phyloP scores from a whole-genome alignment of 2,329 filamentous ascomycete species.

The Colletotrichum nymphaeae region DNA sequence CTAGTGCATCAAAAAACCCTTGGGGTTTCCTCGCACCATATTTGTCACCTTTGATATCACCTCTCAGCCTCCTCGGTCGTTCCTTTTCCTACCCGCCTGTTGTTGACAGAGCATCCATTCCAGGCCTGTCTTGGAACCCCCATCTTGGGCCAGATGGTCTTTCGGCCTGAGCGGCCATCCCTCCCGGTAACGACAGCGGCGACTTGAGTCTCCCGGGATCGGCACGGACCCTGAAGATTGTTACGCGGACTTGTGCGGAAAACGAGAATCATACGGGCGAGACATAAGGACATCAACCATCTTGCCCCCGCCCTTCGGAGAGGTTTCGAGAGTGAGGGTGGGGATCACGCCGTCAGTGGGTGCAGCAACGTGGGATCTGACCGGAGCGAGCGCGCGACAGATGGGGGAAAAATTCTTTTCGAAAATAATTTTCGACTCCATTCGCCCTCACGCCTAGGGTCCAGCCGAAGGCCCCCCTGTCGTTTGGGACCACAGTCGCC shows the following conservation, averaged over 20 bases:
- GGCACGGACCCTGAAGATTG: neutral
- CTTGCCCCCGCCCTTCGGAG: neutral
- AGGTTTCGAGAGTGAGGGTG: neutral
- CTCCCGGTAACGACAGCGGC: neutral
- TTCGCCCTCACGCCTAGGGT: slow-evolving; percentile 23
- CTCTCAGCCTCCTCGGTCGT: neutral
- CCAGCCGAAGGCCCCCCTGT: slow-evolving; percentile 23
- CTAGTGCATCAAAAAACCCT: slow-evolving; percentile 13
- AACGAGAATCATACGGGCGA: neutral
- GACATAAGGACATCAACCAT: neutral
- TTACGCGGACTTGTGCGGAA: neutral
- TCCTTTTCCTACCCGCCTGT: neutral
- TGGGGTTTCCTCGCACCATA: neutral
- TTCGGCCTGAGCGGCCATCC: slow-evolving; percentile 23
- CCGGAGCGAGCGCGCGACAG: slow-evolving; percentile 7
- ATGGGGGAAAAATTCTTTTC: slow-evolving; percentile 4
- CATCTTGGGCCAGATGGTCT: slow-evolving; percentile 17
- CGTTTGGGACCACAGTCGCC: slow-evolving; percentile 16
- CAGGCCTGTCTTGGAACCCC: slow-evolving; percentile 29
- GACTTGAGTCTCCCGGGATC: slow-evolving; percentile 13
- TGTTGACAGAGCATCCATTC: slow-evolving; percentile 1
- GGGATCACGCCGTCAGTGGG: neutral
- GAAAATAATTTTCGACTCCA: slow-evolving; percentile 7
- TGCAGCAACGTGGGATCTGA: slow-evolving; percentile 26
- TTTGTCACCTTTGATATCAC: slow-evolving; percentile 4